Evolutionary conservation across 2,329 filamentous ascomycete species (phyloP), one percentile per base, ranked within the genome.

Genomic region (Geosmithia putterillii): DNA sequence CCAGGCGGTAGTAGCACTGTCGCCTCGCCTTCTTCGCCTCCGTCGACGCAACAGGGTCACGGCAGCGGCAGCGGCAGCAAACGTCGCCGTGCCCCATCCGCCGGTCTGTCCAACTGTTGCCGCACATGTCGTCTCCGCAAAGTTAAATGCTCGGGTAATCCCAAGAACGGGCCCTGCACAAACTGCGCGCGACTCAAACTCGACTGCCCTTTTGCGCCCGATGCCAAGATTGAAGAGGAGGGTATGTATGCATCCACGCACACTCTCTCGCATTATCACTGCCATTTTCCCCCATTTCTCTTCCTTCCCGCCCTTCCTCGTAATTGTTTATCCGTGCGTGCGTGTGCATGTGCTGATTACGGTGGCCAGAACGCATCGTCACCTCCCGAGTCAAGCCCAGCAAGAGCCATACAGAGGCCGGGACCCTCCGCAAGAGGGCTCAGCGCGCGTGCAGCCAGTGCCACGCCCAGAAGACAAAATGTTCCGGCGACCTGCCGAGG

Each of bases 401-500:
- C 1, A 57, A 58, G 19, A 64, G 58, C 42, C 61, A 61, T 44
- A 67, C 64, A 14, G 64, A 67, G 47, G 64, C 64, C 7, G 64
- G 64, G 7, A 66, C 63, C 6, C 42, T 61, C 23, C 56, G 64
- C 20, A 66, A 64, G 44, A 58, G 64, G 32, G 64, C 64, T 4
- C 64, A 66, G 43, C 50, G 62, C 41, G 64, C 64, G n/a, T 67
- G 64, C 48, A 57, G 54, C 20, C 56, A 65, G 42, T 67, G 64
- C 25, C 64, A 66, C 47, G 45, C 56, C 3, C 63, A 66, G 50
- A 67, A 67, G 50, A 66, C 63, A 2, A 66, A 65, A 46, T 67
- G 64, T 46, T 65, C 63, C 1, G 62, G 64, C 18, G 63, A 66
- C 41, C 44, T 63, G 39, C 64, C 64, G 6, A 52, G 51, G 22